These are phyloP conservation scores for Eimeria zaria DNA, from an alignment of 169 alveolate genomes.

Conservation along the genomic window DNA sequence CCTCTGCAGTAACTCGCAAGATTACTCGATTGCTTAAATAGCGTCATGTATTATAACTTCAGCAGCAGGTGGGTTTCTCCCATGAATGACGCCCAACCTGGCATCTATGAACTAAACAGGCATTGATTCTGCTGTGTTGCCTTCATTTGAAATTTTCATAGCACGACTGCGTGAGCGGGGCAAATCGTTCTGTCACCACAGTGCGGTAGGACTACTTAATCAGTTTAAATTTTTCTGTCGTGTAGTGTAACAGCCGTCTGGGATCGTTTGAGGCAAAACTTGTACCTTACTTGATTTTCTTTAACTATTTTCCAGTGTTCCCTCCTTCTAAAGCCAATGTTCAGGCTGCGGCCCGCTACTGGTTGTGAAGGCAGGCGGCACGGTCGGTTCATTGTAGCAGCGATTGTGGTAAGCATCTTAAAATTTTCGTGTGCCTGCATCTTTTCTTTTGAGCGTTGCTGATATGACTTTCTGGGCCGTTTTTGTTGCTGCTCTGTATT, in stretches of 20 bases:
- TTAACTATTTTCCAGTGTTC: conserved; percentile 72
- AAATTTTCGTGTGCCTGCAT: conserved; percentile 79
- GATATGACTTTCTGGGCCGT: conserved; percentile 56
- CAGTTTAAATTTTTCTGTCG: background rate
- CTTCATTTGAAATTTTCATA: background rate
- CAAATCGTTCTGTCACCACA: background rate
- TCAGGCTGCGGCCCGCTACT: conserved; percentile 63
- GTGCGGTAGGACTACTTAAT: no score
- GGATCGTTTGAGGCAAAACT: background rate
- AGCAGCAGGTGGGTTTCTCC: background rate
- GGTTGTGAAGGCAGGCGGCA: conserved; percentile 44
- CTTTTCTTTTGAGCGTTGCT: conserved; percentile 68
- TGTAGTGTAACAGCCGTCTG: background rate
- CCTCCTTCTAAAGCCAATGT: conserved; percentile 25
- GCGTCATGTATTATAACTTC: background rate
- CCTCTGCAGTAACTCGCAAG: background rate
- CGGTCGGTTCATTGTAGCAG: conserved; percentile 84
- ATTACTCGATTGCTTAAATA: background rate
- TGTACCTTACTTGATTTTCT: conserved; percentile 67
- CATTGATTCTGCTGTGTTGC: background rate
- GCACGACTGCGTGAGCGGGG: background rate
- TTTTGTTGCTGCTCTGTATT: conserved; percentile 68
- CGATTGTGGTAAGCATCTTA: conserved; percentile 83
- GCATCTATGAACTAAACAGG: background rate
- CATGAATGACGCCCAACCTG: background rate